Evolutionary conservation across 495 filamentous ascomycete genomes (phyloP).

Genomic region (Penicillium coffeae): DNA sequence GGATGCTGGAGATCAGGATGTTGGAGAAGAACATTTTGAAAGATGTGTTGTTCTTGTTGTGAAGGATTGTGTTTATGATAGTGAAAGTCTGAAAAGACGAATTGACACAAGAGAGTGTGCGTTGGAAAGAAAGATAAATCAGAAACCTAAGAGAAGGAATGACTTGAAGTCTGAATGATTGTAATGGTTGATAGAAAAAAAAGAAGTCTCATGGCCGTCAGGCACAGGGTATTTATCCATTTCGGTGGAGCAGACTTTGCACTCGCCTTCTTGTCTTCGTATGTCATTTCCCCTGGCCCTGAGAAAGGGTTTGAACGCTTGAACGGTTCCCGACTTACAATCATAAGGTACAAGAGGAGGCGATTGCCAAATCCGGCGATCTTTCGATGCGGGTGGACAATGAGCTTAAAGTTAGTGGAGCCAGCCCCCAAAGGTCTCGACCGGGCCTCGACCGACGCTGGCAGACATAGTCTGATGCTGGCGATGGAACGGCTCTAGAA

Average conservation of each 20-base stretch:
- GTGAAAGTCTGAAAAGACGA: slow-evolving; percentile 19
- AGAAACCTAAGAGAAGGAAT: slow-evolving; percentile 9
- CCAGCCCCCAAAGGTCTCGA: neutral
- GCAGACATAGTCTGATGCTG: neutral
- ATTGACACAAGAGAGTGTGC: slow-evolving; percentile 21
- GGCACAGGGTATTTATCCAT: slow-evolving; percentile 20
- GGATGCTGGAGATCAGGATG: slow-evolving; percentile 20
- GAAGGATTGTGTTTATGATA: slow-evolving; percentile 17
- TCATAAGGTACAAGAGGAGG: neutral
- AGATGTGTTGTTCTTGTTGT: neutral
- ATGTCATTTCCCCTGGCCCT: neutral
- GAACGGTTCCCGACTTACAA: neutral
- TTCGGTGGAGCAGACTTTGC: neutral
- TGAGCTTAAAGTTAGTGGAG: slow-evolving; percentile 2
- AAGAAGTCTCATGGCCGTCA: neutral
- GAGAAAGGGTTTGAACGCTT: neutral
- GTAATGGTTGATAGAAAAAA: slow-evolving; percentile 13
- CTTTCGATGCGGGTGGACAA: neutral
- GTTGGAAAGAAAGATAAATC: slow-evolving; percentile 5
- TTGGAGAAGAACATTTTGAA: slow-evolving; percentile 21
- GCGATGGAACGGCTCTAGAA: neutral
- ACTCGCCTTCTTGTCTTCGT: neutral
- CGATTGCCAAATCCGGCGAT: neutral
- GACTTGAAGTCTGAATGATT: slow-evolving; percentile 7
- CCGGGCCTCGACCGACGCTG: too few species aligned